Evolutionary conservation across 768 basidiomycete species (phyloP).

Genomic region (Boletus rubescentipes): DNA sequence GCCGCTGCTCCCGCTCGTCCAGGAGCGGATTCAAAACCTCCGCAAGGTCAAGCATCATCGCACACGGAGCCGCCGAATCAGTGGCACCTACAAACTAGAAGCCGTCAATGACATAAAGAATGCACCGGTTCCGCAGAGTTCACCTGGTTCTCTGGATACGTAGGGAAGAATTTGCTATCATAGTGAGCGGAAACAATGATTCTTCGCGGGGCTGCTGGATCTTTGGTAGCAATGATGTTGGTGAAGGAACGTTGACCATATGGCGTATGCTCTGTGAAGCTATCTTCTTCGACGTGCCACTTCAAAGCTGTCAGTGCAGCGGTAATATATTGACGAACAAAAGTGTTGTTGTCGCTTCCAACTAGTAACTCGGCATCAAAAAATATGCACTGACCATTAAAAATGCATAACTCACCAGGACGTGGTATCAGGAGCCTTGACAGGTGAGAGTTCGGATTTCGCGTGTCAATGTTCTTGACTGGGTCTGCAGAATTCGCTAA

Average conservation of each 20-base stretch:
- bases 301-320: constrained; percentile 65
- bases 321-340: constrained; percentile 82
- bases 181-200: constrained; percentile 91
- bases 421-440: constrained; percentile 86
- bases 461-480: constrained; percentile 62
- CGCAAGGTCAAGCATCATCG: constrained; percentile 90
- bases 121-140: constrained; percentile 12
- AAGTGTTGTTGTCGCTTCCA: constrained; percentile 73
- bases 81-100: constrained; percentile 92
- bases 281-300: constrained; percentile 88
- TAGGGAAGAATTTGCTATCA: constrained; percentile 86
- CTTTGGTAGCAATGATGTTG: constrained; percentile 94
- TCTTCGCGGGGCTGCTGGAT: constrained; percentile 77
- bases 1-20: constrained; percentile 51
- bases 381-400: neutral
- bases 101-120: constrained; percentile 11
- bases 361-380: constrained; percentile 38
- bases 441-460: constrained; percentile 68
- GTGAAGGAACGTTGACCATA: constrained; percentile 77
- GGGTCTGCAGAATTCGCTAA: constrained; percentile 63
- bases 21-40: constrained; percentile 77
- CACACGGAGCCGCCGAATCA: constrained; percentile 94
- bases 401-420: constrained; percentile 49
- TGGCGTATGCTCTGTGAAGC: constrained; percentile 78
- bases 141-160: constrained; percentile 74